These are phyloP conservation scores for Rhizopus sp. DNA, from an alignment of 371 early-diverging fungal species.

Conservation along the genomic window DNA sequence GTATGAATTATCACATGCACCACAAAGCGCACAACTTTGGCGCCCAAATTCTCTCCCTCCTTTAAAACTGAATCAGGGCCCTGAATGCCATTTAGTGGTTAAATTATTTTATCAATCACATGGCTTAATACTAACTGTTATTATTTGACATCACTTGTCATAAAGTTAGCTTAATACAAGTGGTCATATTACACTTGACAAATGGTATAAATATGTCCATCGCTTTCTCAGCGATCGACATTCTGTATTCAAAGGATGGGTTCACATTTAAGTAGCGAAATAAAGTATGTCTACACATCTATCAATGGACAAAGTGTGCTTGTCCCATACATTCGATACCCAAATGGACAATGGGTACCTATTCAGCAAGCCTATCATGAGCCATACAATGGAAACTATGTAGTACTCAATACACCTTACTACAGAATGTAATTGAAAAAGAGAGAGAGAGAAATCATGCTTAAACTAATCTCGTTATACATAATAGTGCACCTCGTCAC, in stretches of 20 bases:
- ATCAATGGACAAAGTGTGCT: constrained; percentile 10
- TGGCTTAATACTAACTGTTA: constrained; percentile 6
- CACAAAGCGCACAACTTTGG: too few relatives aligned
- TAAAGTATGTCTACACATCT: constrained; percentile 12
- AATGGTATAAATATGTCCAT: neutral
- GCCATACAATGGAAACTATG: constrained; percentile 6
- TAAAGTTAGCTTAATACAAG: too few relatives aligned
- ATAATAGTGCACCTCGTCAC: too few relatives aligned
- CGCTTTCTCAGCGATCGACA: neutral
- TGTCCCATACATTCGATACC: constrained; percentile 13
- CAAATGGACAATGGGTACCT: constrained; percentile 20
- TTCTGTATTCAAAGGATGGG: constrained; percentile 18
- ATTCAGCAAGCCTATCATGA: neutral
- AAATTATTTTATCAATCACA: neutral
- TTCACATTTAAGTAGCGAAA: constrained; percentile 12
- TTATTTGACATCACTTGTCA: constrained; percentile 10
- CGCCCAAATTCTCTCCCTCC: too few relatives aligned
- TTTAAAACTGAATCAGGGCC: too few relatives aligned
- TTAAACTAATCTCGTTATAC: neutral
- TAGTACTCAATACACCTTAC: neutral
- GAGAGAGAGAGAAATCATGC: neutral
- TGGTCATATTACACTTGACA: too few relatives aligned
- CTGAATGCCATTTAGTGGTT: too few relatives aligned
- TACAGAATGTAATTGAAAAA: neutral
- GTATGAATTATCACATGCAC: too few relatives aligned